Percentiles rank a stretch among this genome's conserved stretches.
phyloP scores from a whole-genome alignment of 2,329 filamentous ascomycete species.

The Cytospora chrysosperma region DNA sequence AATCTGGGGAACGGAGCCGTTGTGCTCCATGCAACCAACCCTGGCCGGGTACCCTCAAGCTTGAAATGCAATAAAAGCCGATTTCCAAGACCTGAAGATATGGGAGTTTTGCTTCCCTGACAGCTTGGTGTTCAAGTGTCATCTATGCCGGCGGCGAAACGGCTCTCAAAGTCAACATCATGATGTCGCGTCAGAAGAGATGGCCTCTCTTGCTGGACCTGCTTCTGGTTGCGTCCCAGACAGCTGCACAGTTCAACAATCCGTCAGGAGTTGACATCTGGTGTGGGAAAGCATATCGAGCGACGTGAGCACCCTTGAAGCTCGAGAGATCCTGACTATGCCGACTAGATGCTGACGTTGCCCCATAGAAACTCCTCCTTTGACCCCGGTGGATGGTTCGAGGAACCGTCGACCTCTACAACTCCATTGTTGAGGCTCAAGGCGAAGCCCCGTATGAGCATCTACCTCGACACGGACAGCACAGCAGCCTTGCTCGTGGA shows the following conservation, averaged over 20 bases:
- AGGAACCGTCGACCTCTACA: slow-evolving; percentile 37
- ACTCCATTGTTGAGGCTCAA: slow-evolving; percentile 41
- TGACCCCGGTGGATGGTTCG: slow-evolving; percentile 47
- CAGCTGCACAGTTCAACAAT: slow-evolving; percentile 23
- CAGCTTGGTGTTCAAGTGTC: background rate
- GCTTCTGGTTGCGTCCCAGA: background rate
- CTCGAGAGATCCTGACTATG: background rate
- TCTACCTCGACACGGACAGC: slow-evolving; percentile 44
- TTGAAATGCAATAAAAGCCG: background rate
- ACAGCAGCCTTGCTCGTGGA: slow-evolving; percentile 42
- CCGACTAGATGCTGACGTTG: background rate
- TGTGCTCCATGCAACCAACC: background rate
- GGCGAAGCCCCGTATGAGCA: slow-evolving; percentile 46
- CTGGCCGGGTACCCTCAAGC: background rate
- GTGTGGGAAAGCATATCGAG: slow-evolving; percentile 23
- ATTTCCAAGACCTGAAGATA: background rate
- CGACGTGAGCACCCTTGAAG: slow-evolving; percentile 7
- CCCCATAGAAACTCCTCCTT: slow-evolving; percentile 42
- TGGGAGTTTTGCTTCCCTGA: background rate
- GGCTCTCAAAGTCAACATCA: background rate
- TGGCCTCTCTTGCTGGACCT: slow-evolving; percentile 10
- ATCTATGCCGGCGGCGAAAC: background rate
- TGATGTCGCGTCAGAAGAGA: background rate
- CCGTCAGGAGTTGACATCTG: slow-evolving; percentile 23
- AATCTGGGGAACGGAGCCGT: background rate